Base-by-base conservation (phyloP, 2,329 filamentous ascomycete genomes). In the Sclerotinia sclerotiorum region DNA sequence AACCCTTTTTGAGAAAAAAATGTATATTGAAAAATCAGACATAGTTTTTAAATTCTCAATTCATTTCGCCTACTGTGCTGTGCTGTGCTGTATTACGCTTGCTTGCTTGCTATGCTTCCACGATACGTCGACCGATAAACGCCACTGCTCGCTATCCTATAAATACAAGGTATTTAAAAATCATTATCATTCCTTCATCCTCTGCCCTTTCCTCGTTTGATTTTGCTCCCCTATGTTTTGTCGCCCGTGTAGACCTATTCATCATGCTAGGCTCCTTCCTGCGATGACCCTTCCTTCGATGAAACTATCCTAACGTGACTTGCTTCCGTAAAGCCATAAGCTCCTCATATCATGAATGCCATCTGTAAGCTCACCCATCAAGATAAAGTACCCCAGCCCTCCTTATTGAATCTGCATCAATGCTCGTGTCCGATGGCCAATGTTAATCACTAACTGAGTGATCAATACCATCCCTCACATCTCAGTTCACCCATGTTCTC, bases 201-300 rank as follows among this genome's bases (percentile, higher is more conserved):
- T 15, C 39, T 42, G 10, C 39, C 13, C 39, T 17, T 42, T 42
- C 13, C 4, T 42, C 39, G 15, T 42, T 42, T 42, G 13, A 3
- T 42, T 42, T 42, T 15, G 39, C 39, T 17, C 39, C 15, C 4
- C 39, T 42, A 42, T 46, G 15, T 17, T 49, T 32, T 19, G 11
- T 24, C 35, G 8, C 19, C 21, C 2, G 15, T 5, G 58, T n/a
- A 62, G 8, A 35, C 21, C 15, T 49, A 32, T 48, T 21, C 5
- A 21, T 90, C 86, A 70, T 76, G 76, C 94, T 69, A 90, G 81
- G 56, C 84, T 84, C 72, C 87, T 83, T 70, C 94, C 85, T 27
- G 98, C 84, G 74, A 92, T 92, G 64, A 94, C 84, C 72, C 87
- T 83, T 70, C 94, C 85, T 27, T 98, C 84, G 74, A 92, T 91